Base-by-base conservation (phyloP, 2,329 filamentous ascomycete species). In the Hypocreales sp. region DNA sequence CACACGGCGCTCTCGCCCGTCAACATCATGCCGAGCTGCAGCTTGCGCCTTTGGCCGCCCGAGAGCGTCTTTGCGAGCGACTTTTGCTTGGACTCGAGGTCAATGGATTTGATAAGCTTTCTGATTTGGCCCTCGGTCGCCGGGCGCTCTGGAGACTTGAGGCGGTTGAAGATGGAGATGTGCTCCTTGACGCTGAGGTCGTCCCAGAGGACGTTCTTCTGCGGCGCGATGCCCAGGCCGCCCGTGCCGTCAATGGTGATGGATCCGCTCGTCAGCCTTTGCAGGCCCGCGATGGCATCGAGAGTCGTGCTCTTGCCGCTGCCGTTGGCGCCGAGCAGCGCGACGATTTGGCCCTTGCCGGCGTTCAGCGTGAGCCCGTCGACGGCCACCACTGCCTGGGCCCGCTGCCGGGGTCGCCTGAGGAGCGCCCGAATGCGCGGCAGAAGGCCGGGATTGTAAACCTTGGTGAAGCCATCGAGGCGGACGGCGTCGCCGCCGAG, bases 191-290 rank as follows among this genome's bases (percentile, higher is more conserved):
- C 83, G 0, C 80, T 92, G 30, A 94, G 56, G 31, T 84, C 76
- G 39, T 87, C 79, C 84, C 86, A 94, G 18, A 94, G 64, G 5
- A 94, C 86, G 40, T 94, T 94, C 59, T 87, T 86, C 47, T 94
- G 86, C 0, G 86, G 86, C 31, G 83, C 87, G 22, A 92, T 74
- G 10, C 86, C 86, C 13, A 94, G 64, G 0, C 81, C 82, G 8
- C 80, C 80, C 8, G 72, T 75, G 1, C 75, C 76, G 37, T 86
- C 75, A 24, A 93, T 75, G 15, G 68, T 70, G 37, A 94, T 90
- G 4, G 64, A 63, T 3, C 86, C 86, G 31, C 67, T 72, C 0
- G 80, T 83, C 14, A 87, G 63, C 24, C 70, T 79, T 40, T 77
- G 82, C 27, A 87, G 66, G 4, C 86, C 86, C 8, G 83, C 79